phyloP scores from a whole-genome alignment of 2,329 filamentous ascomycete species.

The Cercospora sp. region DNA sequence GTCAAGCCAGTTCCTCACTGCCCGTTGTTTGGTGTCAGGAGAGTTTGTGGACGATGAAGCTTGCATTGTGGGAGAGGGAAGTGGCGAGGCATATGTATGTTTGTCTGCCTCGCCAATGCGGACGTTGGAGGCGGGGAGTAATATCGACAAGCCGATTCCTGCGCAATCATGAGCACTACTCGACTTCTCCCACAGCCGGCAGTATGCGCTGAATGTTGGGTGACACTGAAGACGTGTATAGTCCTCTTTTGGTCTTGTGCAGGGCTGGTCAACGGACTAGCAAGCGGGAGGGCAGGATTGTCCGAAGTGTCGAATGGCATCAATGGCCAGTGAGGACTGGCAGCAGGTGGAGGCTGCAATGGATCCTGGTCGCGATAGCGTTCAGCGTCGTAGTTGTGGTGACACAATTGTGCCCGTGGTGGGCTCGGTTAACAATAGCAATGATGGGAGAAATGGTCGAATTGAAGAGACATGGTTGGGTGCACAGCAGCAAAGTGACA shows the following conservation, averaged over 20 bases:
- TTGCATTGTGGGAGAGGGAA: background rate
- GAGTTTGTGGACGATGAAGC: conserved; percentile 10
- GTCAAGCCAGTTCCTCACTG: conserved; percentile 17
- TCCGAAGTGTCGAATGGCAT: conserved; percentile 15
- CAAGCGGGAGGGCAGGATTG: conserved; percentile 15
- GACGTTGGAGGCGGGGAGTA: conserved; percentile 11
- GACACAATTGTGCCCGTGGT: conserved; percentile 21
- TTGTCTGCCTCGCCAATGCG: background rate
- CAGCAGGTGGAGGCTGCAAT: background rate
- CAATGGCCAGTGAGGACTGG: conserved; percentile 15
- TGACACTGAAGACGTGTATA: conserved; percentile 23
- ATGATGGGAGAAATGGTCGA: conserved; percentile 17
- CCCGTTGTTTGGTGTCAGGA: conserved; percentile 9
- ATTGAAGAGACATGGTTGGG: conserved; percentile 31
- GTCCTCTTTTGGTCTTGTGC: conserved; percentile 24
- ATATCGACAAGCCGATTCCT: conserved; percentile 16
- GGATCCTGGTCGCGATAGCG: background rate
- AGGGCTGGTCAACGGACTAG: conserved; percentile 19
- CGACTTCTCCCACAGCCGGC: conserved; percentile 21
- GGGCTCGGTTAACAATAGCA: conserved; percentile 30
- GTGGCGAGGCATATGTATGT: conserved; percentile 17
- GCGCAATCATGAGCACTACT: conserved; percentile 19
- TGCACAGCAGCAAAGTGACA: conserved; percentile 36
- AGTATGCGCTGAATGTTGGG: conserved; percentile 25
- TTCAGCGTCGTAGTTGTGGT: conserved; percentile 19